phyloP scores from a whole-genome alignment of 805 yeast species.

The Wickerhamiella azyma region DNA sequence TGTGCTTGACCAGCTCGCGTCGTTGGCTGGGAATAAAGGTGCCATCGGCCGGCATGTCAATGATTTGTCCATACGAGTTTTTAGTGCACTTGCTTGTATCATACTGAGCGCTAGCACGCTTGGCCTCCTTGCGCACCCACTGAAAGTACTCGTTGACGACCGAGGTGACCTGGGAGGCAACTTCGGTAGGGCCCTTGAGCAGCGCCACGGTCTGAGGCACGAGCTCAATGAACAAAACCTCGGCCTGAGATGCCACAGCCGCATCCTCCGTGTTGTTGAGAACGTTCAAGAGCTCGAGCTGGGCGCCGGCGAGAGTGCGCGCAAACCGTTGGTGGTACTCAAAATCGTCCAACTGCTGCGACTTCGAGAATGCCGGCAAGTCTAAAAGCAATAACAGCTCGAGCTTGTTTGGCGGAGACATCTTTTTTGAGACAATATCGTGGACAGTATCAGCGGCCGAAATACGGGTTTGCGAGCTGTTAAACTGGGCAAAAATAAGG shows the following conservation, averaged over 20 bases:
- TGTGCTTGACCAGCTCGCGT: constrained; percentile 42
- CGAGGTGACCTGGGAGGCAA: constrained; percentile 69
- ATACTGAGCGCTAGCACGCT: constrained; percentile 30
- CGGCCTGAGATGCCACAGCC: constrained; percentile 22
- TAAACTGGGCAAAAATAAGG: constrained; percentile 45
- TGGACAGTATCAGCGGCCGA: constrained; percentile 42
- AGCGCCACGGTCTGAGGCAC: constrained; percentile 63
- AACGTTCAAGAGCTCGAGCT: constrained; percentile 59
- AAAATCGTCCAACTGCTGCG: constrained; percentile 30
- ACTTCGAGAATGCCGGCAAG: constrained; percentile 40
- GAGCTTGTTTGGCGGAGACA: constrained; percentile 59
- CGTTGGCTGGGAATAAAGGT: constrained; percentile 27
- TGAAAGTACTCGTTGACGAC: constrained; percentile 63
- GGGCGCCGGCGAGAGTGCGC: constrained; percentile 57
- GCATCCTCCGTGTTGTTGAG: constrained; percentile 32
- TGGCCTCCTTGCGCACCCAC: constrained; percentile 38
- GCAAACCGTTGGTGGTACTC: constrained; percentile 70
- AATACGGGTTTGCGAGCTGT: constrained; percentile 34
- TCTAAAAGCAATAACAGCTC: constrained; percentile 57
- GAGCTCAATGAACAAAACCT: constrained; percentile 40
- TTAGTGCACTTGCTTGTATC: constrained; percentile 28
- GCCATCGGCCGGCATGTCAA: constrained; percentile 20
- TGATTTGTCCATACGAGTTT: constrained; percentile 18
- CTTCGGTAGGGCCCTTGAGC: constrained; percentile 80
- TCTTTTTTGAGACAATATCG: constrained; percentile 63